Evolutionary conservation across 208 protist genomes (phyloP), one percentile per base, ranked within the genome.

Genomic region (Naegleria gruberi): DNA sequence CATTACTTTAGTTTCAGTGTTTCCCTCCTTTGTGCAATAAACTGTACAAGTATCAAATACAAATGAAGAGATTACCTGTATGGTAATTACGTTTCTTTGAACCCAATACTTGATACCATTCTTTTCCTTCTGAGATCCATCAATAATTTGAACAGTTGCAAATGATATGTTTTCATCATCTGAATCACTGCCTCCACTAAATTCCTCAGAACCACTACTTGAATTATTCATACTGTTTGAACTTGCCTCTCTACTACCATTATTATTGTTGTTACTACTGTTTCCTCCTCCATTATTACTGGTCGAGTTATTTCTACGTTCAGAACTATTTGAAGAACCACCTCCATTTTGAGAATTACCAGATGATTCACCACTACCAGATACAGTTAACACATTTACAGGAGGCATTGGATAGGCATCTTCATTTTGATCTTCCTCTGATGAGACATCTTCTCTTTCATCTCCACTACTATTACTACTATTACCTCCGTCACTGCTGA

Each of bases 51-150:
- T 45, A n/a, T 84, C 81, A 84, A 84, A 84, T 43, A 45, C 41
- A 84, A 45, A 84, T 7, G 34, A 45, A 12, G 81, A 84, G 6
- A 45, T 46, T 15, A 84, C 81, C 44, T 84, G 81, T 30, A 84
- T 44, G 15, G 81, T 84, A 30, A 84, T 44, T 4, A 84, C 81
- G 44, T 84, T 84, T 46, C 81, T n/a, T 45, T 84, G 81, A n/a
- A 84, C 81, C 81, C 81, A 84, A 84, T 84, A 84, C 17, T 84
- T 84, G 30, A 34, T 84, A 44, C 40, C 40, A 84, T 84, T 40
- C 42, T 45, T 84, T 84, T 84, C 41, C 44, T 84, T 84, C 44
- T 45, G 34, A 12, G 81, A 45, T n/a, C 81, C 81, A 45, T 84
- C 81, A 40, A 84, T 34, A 45, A 84, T 84, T 12, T 77, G 26